phyloP scores from a whole-genome alignment of 1,284 basidiomycete genomes.

The Porogramme epimiltina region DNA sequence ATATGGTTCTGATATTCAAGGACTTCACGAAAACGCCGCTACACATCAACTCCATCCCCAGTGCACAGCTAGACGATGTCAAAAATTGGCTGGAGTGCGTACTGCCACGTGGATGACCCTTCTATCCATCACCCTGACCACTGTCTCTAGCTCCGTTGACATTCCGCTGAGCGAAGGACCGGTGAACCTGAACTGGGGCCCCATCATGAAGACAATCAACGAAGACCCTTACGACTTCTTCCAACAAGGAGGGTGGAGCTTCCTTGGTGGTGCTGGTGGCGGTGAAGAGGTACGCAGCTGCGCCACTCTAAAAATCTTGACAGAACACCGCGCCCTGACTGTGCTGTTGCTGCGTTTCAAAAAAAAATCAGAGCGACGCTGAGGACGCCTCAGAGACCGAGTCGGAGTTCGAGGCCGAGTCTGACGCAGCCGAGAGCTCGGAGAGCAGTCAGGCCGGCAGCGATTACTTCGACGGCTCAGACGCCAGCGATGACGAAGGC shows the following conservation, averaged over 20 bases:
- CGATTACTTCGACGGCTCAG: constrained; percentile 55
- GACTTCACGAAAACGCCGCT: constrained; percentile 93
- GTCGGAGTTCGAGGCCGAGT: constrained; percentile 80
- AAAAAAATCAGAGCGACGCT: constrained; percentile 59
- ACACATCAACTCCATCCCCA: constrained; percentile 96
- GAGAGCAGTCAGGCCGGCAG: constrained; percentile 59
- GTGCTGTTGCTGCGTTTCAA: constrained; percentile 2
- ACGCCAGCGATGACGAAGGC: constrained; percentile 68
- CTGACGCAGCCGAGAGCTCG: constrained; percentile 44
- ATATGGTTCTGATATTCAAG: constrained; percentile 95
- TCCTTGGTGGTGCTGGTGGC: constrained; percentile 76
- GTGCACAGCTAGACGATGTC: constrained; percentile 87
- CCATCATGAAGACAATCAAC: constrained; percentile 97
- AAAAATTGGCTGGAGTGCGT: constrained; percentile 98
- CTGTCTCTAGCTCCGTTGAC: constrained; percentile 79
- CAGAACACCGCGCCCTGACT: too few relatives aligned
- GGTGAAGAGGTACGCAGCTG: constrained; percentile 57
- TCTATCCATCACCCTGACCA: neutral
- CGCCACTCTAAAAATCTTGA: too few relatives aligned
- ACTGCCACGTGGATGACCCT: constrained; percentile 4
- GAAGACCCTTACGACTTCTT: constrained; percentile 97
- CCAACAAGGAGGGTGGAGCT: constrained; percentile 93
- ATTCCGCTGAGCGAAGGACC: constrained; percentile 96
- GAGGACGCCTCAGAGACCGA: constrained; percentile 74
- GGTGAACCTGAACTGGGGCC: constrained; percentile 97